A percentile compares a stretch with the other conserved stretches of the same genome.
Conservation (phyloP, 2,329 filamentous ascomycete genomes). For the Anthostomella pinea region DNA sequence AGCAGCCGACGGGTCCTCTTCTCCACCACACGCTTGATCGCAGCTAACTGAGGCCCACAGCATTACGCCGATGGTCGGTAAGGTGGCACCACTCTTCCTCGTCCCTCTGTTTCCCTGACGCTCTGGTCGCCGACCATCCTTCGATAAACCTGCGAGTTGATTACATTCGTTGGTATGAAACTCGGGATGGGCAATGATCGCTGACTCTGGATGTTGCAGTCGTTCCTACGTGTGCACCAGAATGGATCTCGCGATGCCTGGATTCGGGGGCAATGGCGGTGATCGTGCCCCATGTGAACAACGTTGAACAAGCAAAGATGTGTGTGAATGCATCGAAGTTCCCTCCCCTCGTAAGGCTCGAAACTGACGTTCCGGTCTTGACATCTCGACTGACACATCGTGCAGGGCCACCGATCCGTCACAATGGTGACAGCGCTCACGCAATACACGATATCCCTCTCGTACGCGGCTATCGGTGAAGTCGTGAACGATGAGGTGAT, state of each 20-base stretch:
- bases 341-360: slow-evolving; percentile 6
- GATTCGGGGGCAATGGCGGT: slow-evolving; percentile 8
- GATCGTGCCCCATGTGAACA: slow-evolving; percentile 12
- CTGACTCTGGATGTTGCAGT: background rate
- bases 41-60: background rate
- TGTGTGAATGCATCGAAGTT: slow-evolving; percentile 12
- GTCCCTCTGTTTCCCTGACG: no score
- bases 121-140: no score
- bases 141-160: no score
- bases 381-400: background rate
- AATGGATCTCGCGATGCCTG: slow-evolving; percentile 11
- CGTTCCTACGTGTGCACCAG: slow-evolving; percentile 6
- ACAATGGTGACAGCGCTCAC: slow-evolving; percentile 11
- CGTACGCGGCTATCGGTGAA: slow-evolving; percentile 7
- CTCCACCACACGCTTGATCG: no score
- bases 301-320: slow-evolving; percentile 7
- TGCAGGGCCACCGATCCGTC: slow-evolving; percentile 7
- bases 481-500: slow-evolving; percentile 10
- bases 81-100: no score
- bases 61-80: slow-evolving; percentile 10
- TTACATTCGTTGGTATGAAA: no score
- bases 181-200: no score
- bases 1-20: no score
- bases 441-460: slow-evolving; percentile 7
- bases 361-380: background rate